Evolutionary conservation across 768 basidiomycete species (phyloP).

Genomic region (Pholiota conissans): DNA sequence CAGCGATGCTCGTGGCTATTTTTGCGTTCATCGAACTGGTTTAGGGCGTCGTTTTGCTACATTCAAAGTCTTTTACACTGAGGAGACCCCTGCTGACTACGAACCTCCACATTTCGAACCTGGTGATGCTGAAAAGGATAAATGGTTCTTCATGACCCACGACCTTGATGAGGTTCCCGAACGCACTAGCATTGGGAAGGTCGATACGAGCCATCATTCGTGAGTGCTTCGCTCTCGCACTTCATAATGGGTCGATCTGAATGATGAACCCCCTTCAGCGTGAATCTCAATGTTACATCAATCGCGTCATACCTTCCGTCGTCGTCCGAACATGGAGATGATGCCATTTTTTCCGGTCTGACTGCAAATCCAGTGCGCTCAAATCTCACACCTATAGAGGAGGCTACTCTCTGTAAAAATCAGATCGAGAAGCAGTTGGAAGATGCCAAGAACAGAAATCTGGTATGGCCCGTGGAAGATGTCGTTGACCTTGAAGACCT

Average conservation of each 20-base stretch:
- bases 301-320: conserved; percentile 75
- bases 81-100: conserved; percentile 77
- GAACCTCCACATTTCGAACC: conserved; percentile 80
- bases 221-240: conserved; percentile 28
- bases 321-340: conserved; percentile 50
- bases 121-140: conserved; percentile 71
- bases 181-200: conserved; percentile 62
- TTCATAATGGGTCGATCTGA: too few species aligned
- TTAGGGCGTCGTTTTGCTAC: conserved; percentile 82
- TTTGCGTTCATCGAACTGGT: background rate
- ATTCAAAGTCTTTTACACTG: conserved; percentile 85
- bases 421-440: conserved; percentile 59
- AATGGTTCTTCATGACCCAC: conserved; percentile 83
- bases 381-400: conserved; percentile 56
- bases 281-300: conserved; percentile 71
- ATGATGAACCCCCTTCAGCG: conserved; percentile 41
- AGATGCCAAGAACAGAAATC: conserved; percentile 61
- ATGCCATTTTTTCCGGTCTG: conserved; percentile 55
- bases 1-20: background rate
- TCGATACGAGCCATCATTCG: conserved; percentile 77
- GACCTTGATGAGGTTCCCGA: conserved; percentile 72
- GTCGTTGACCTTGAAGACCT: conserved; percentile 41
- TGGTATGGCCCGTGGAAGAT: conserved; percentile 65
- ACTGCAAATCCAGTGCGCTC: conserved; percentile 32
- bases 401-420: conserved; percentile 49